Evolutionary conservation across 176 grass and related monocot species (phyloP), one percentile per base, ranked within the genome.

Genomic region (Oryza glumipatula): DNA sequence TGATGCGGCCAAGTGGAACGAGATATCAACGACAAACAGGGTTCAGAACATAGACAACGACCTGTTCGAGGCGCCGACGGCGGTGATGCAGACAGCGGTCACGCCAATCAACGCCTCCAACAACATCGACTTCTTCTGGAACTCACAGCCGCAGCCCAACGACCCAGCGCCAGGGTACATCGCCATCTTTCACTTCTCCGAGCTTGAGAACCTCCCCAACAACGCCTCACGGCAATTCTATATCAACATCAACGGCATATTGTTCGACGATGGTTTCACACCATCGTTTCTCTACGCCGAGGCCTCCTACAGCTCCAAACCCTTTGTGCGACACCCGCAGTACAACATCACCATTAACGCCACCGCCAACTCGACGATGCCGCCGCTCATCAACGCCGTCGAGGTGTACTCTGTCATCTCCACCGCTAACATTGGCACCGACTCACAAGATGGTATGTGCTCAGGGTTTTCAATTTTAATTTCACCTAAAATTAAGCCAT

Each of bases 1-100:
- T 61, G 39, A 74, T 5, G 9, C 68, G 5, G 7, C 19, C 0
- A 28, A 72, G 0, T 73, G 64, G 86, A 10, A 22, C 7, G 83
- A 78, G 73, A 74, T 92, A 22, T 80, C 87, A 0, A 89, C 91
- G 14, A 39, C 44, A 4, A 56, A 11, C 8, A 63, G 17, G 6
- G 45, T 89, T 9, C 0, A 39, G 13, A 67, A 49, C 41, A 0
- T 47, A 4, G 0, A 9, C 4, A 3, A 47, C 0, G 45, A 74
- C 48, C 0, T 0, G 5, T 84, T 89, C 38, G 13, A 68, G 63
- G 60, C 11, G 16, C 91, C 91, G 60, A 49, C 76, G 1, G 65
- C 71, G 19, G 91, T 92, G 2, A 77, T 92, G 80, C 87, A 87
- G 80, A 89, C 87, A 10, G 91, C 87, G 3, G 64, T 65, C 39